Conservation (phyloP, 2,329 filamentous ascomycete species). For the Cercospora canescens region DNA sequence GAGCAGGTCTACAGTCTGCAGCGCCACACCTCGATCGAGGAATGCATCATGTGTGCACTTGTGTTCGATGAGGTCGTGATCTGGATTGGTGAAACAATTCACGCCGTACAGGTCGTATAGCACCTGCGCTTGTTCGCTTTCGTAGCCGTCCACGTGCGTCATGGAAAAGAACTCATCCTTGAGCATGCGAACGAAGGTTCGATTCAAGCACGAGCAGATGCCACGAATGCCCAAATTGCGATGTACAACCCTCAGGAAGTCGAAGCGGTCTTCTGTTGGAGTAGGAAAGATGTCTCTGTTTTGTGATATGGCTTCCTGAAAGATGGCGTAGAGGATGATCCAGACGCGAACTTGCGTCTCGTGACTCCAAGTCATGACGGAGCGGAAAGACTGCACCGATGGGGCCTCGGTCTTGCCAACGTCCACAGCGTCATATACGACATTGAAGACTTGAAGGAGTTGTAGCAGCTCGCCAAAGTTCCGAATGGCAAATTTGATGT, state of each 20-base stretch:
- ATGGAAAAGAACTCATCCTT: constrained; percentile 80
- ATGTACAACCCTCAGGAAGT: constrained; percentile 79
- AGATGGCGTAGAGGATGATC: constrained; percentile 79
- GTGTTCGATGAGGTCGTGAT: constrained; percentile 62
- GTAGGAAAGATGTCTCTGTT: constrained; percentile 63
- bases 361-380: constrained; percentile 56
- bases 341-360: constrained; percentile 87
- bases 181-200: constrained; percentile 85
- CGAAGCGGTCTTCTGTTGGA: constrained; percentile 71
- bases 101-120: constrained; percentile 80
- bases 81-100: constrained; percentile 54
- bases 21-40: constrained; percentile 76
- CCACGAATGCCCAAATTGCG: constrained; percentile 80
- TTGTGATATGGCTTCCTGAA: constrained; percentile 73
- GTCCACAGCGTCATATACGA: constrained; percentile 84
- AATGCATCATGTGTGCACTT: constrained; percentile 70
- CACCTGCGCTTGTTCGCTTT: constrained; percentile 82
- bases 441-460: constrained; percentile 74
- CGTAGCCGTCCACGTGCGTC: constrained; percentile 75
- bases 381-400: constrained; percentile 37
- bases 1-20: constrained; percentile 80
- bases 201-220: constrained; percentile 81
- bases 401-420: constrained; percentile 69
- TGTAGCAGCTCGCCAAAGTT: constrained; percentile 71
- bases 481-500: constrained; percentile 70